Evolutionary conservation across 495 filamentous ascomycete genomes (phyloP).

Genomic region (Lepraria neglecta): DNA sequence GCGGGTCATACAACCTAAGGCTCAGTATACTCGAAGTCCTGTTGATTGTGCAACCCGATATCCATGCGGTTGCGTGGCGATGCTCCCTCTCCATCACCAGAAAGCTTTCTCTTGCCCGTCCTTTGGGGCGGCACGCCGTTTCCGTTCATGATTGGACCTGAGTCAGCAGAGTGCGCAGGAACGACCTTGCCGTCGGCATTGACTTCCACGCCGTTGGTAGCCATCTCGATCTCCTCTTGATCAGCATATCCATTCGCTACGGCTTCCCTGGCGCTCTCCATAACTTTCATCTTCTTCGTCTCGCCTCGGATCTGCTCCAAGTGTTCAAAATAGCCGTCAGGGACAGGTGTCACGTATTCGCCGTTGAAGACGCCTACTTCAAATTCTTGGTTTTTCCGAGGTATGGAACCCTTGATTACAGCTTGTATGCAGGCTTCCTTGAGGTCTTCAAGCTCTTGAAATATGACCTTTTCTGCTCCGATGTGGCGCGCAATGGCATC

Average conservation of each 20-base stretch:
- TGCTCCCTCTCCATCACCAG: slow-evolving; percentile 33
- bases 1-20: not conserved
- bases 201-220: slow-evolving; percentile 56
- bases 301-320: slow-evolving; percentile 70
- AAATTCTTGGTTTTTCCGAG: slow-evolving; percentile 55
- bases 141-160: not conserved
- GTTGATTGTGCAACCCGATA: slow-evolving; percentile 55
- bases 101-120: slow-evolving; percentile 10
- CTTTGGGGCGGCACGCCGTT: not conserved
- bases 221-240: slow-evolving; percentile 55
- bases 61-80: slow-evolving; percentile 51
- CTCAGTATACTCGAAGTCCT: slow-evolving; percentile 40
- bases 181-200: slow-evolving; percentile 51
- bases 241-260: slow-evolving; percentile 60
- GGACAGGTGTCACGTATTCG: slow-evolving; percentile 77
- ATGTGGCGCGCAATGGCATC: slow-evolving; percentile 70
- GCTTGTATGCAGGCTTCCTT: slow-evolving; percentile 62
- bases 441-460: slow-evolving; percentile 78
- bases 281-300: slow-evolving; percentile 62
- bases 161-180: slow-evolving; percentile 36
- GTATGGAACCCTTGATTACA: slow-evolving; percentile 32
- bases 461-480: slow-evolving; percentile 87
- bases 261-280: slow-evolving; percentile 62
- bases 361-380: slow-evolving; percentile 98
- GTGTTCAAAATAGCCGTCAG: slow-evolving; percentile 79